phyloP scores from a whole-genome alignment of 495 filamentous ascomycete genomes.

The Cenococcum geophilum region DNA sequence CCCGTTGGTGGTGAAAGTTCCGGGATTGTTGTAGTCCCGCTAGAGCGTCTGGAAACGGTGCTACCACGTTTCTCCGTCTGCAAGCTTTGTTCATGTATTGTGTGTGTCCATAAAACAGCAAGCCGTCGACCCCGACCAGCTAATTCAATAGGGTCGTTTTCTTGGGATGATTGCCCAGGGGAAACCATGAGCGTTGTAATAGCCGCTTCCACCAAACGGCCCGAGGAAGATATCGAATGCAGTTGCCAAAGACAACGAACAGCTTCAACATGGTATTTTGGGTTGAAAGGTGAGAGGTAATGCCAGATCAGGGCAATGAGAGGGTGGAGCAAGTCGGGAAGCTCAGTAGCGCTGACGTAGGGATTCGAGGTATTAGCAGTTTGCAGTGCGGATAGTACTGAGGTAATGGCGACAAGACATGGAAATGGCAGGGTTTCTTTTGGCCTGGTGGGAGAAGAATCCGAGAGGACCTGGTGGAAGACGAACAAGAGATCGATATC shows the following conservation, averaged over 20 bases:
- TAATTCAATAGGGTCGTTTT: background rate
- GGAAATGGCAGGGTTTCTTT: slow-evolving; percentile 13
- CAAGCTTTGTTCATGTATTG: slow-evolving; percentile 30
- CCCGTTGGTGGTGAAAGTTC: slow-evolving; percentile 41
- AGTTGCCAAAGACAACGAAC: slow-evolving; percentile 81
- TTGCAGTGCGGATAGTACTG: slow-evolving; percentile 57
- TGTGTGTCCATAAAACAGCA: slow-evolving; percentile 39
- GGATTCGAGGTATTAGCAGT: slow-evolving; percentile 41
- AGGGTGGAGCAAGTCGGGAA: slow-evolving; percentile 59
- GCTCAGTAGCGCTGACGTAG: slow-evolving; percentile 50
- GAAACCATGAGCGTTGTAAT: slow-evolving; percentile 66
- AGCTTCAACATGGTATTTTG: slow-evolving; percentile 89
- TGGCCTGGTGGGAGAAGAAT: background rate
- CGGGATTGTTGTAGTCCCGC: slow-evolving; percentile 25
- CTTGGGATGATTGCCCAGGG: background rate
- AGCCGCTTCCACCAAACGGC: slow-evolving; percentile 67
- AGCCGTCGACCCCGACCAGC: slow-evolving; percentile 29
- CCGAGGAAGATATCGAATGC: slow-evolving; percentile 57
- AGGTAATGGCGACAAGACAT: slow-evolving; percentile 44
- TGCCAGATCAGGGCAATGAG: slow-evolving; percentile 69
- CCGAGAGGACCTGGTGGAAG: slow-evolving; percentile 14
- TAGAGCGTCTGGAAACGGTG: slow-evolving; percentile 17
- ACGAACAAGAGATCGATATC: slow-evolving; percentile 10
- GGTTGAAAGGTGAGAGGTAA: slow-evolving; percentile 69
- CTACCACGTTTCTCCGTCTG: slow-evolving; percentile 23